Evolutionary conservation across 2,329 filamentous ascomycete species (phyloP), one percentile per base, ranked within the genome.

Genomic region (Saccharata proteae): DNA sequence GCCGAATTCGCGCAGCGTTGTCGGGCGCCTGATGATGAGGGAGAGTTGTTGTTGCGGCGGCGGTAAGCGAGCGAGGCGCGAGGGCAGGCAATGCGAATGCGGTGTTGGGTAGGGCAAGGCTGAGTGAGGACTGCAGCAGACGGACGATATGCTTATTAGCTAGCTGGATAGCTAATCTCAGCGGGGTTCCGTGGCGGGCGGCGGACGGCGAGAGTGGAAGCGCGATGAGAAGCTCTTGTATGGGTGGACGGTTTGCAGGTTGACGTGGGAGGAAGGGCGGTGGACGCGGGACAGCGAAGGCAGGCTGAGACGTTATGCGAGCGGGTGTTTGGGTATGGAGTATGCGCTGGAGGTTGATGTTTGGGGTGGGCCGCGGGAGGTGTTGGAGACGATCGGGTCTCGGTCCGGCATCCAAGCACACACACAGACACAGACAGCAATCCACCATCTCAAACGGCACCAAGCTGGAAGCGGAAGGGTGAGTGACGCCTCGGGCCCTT

Each of bases 331-430:
- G 21, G 26, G 16, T 17, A n/a, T 17, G 20, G 12, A 19, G 26
- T 13, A 25, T 26, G 20, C 7, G 15, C 15, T n/a, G 13, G 20
- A 11, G 13, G 27, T 15, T 12, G 21, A 23, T 15, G 17, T 25
- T 34, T 16, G 15, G 12, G 27, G 16, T 14, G 32, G 22, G 22
- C 25, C 9, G 23, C 18, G 24, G 6, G 24, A 18, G 22, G 24
- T 17, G 32, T 21, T 30, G 26, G 14, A 30, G 32, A 27, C 22
- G 8, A 26, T 13, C 24, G 24, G 24, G n/a, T n/a, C n/a, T n/a
- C n/a, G n/a, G n/a, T n/a, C n/a, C n/a, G n/a, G n/a, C n/a, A n/a
- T n/a, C n/a, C n/a, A n/a, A n/a, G n/a, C n/a, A n/a, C n/a, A n/a
- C n/a, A n/a, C n/a, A n/a, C n/a, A n/a, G n/a, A n/a, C n/a, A n/a